phyloP scores from a whole-genome alignment of 305 asterid genomes.

The Striga hermonthica region DNA sequence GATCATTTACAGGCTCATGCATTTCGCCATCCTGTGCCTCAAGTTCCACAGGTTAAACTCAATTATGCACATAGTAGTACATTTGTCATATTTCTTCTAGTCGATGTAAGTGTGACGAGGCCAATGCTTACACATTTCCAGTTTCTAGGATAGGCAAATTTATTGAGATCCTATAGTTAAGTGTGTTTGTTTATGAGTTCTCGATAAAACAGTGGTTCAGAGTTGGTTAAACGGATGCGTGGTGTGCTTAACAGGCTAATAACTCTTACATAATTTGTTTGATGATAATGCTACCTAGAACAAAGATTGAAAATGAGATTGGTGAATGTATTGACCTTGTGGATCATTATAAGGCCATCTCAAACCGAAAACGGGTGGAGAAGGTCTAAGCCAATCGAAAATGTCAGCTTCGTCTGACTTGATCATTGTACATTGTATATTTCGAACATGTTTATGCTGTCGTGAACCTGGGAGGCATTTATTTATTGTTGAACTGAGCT shows the following conservation, averaged over 20 bases:
- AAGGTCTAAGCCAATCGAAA: not conserved
- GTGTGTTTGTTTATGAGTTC: not conserved
- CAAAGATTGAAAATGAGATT: not conserved
- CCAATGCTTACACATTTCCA: not conserved
- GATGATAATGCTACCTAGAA: not conserved
- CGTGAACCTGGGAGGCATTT: not conserved
- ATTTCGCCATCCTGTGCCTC: constrained; percentile 54
- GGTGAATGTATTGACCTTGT: constrained; percentile 5
- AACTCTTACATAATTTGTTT: not conserved
- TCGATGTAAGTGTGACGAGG: constrained; percentile 2
- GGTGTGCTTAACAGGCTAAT: not conserved
- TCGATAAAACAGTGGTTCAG: not conserved
- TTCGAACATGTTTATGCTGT: not conserved
- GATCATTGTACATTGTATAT: not conserved
- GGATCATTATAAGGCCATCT: not conserved
- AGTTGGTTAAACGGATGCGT: not conserved
- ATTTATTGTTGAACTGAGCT: not conserved
- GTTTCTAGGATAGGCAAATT: not conserved
- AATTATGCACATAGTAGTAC: not conserved
- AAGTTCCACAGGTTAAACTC: constrained; percentile 49
- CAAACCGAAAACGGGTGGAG: too few relatives aligned
- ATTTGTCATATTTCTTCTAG: not conserved
- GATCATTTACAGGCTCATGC: constrained; percentile 68
- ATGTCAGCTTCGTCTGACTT: not conserved
- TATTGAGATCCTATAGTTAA: not conserved